These are phyloP conservation scores for Trypanosoma cruzi DNA, from an alignment of 208 protist genomes.

Conservation along the genomic window DNA sequence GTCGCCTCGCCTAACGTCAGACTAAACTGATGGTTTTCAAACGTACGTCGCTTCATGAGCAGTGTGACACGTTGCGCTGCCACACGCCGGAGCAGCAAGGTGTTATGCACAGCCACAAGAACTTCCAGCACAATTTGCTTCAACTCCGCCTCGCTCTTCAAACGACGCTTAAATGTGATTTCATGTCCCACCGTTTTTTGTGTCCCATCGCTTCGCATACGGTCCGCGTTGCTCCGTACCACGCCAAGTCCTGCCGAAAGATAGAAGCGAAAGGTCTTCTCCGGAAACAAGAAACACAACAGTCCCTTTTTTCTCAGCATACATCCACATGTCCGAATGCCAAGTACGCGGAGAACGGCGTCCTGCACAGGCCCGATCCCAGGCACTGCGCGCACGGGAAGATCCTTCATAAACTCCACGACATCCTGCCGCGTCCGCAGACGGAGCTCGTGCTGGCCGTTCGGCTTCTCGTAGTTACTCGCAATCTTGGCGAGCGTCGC, in stretches of 20 bases:
- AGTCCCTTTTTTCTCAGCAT: slow-evolving; percentile 70
- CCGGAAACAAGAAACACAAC: slow-evolving; percentile 73
- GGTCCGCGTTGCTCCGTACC: slow-evolving; percentile 51
- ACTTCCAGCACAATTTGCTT: slow-evolving; percentile 48
- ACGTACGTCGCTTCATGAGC: slow-evolving; percentile 75
- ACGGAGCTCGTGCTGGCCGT: no score
- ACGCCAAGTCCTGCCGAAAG: slow-evolving; percentile 76
- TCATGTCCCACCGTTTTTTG: slow-evolving; percentile 84
- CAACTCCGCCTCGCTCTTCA: slow-evolving; percentile 57
- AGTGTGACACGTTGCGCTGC: slow-evolving; percentile 54
- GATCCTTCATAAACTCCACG: no score
- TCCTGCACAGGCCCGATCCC: slow-evolving; percentile 81
- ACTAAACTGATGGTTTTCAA: slow-evolving; percentile 73
- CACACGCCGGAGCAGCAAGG: slow-evolving; percentile 55
- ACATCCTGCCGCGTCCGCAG: no score
- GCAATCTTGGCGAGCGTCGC: no score
- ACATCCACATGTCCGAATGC: slow-evolving; percentile 75
- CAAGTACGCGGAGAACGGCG: slow-evolving; percentile 48
- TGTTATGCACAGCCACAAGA: slow-evolving; percentile 52
- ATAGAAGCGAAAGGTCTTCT: slow-evolving; percentile 82
- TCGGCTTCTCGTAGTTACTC: no score
- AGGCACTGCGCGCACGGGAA: no score
- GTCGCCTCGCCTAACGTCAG: slow-evolving; percentile 50
- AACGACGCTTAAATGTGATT: slow-evolving; percentile 64
- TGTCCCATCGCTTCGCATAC: slow-evolving; percentile 28